Evolutionary conservation across 495 filamentous ascomycete genomes (phyloP).

Genomic region (Penicillium desertorum): DNA sequence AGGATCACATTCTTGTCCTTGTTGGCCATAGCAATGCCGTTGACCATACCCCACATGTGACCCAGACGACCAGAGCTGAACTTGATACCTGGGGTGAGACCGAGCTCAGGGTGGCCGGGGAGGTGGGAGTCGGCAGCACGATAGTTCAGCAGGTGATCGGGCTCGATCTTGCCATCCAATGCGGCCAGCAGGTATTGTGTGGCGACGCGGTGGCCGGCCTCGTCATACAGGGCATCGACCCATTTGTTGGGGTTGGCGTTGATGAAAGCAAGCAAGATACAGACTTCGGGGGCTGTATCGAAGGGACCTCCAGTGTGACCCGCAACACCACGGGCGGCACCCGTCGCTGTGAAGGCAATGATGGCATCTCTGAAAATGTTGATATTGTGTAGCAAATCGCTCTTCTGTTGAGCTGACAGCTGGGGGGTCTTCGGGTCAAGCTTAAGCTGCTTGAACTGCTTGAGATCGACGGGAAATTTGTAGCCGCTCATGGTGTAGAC

Average conservation of each 20-base stretch:
- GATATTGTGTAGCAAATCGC: slow-evolving; percentile 40
- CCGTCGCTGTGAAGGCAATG: slow-evolving; percentile 41
- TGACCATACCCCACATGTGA: slow-evolving; percentile 46
- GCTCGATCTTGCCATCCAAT: slow-evolving; percentile 37
- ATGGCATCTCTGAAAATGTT: slow-evolving; percentile 43
- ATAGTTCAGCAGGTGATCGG: slow-evolving; percentile 43
- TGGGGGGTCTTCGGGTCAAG: slow-evolving; percentile 35
- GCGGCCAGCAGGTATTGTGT: slow-evolving; percentile 42
- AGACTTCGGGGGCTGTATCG: slow-evolving; percentile 44
- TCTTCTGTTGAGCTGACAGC: slow-evolving; percentile 35
- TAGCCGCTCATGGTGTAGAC: slow-evolving; percentile 25
- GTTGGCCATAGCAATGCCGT: slow-evolving; percentile 42
- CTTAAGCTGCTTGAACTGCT: slow-evolving; percentile 41
- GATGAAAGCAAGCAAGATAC: slow-evolving; percentile 39
- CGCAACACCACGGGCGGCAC: slow-evolving; percentile 38
- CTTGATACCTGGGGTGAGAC: slow-evolving; percentile 40
- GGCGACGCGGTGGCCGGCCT: slow-evolving; percentile 42
- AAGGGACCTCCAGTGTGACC: slow-evolving; percentile 46
- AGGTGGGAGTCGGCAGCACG: slow-evolving; percentile 43
- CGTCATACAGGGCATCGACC: slow-evolving; percentile 39
- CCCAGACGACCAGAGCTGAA: slow-evolving; percentile 43
- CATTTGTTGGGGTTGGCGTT: slow-evolving; percentile 33
- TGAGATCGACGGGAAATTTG: slow-evolving; percentile 40
- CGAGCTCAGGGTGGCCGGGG: slow-evolving; percentile 43
- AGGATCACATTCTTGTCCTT: slow-evolving; percentile 36